A percentile compares a stretch with the other conserved stretches of the same genome.
phyloP scores from a whole-genome alignment of 106 monocot genomes.

The Allium sativum region DNA sequence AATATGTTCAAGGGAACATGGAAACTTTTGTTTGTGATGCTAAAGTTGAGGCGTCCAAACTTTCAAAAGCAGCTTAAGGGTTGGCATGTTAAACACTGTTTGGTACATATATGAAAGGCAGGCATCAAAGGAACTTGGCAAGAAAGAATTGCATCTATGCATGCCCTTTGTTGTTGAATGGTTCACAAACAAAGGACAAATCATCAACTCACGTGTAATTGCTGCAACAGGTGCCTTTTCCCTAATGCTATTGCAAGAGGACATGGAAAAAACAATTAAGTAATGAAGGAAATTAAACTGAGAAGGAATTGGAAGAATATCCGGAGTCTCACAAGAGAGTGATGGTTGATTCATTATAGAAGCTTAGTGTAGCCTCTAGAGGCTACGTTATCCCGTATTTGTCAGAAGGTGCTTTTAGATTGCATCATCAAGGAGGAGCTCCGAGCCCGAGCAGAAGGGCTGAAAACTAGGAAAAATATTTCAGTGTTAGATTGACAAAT shows the following conservation, averaged over 20 bases:
- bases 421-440: constrained; percentile 70
- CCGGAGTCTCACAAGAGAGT: constrained; percentile 69
- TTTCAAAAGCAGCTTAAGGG: too few species aligned
- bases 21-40: too few species aligned
- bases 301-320: constrained; percentile 80
- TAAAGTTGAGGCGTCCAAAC: too few species aligned
- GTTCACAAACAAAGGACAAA: constrained; percentile 98
- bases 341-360: constrained; percentile 95
- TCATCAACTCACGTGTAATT: constrained; percentile 90
- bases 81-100: constrained; percentile 91
- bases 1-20: too few species aligned
- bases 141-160: constrained; percentile 82
- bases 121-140: constrained; percentile 92
- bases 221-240: constrained; percentile 98
- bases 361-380: constrained; percentile 98
- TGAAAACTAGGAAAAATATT: constrained; percentile 93
- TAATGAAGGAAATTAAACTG: constrained; percentile 69
- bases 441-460: constrained; percentile 84
- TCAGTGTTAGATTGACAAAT: constrained; percentile 50
- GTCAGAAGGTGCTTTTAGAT: constrained; percentile 94
- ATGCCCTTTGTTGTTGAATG: constrained; percentile 92
- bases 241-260: constrained; percentile 92
- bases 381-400: constrained; percentile 79
- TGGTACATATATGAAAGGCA: constrained; percentile 93
- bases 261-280: constrained; percentile 84